These are phyloP conservation scores for Mycena epipterygia DNA, from an alignment of 768 basidiomycete genomes.

Conservation along the genomic window DNA sequence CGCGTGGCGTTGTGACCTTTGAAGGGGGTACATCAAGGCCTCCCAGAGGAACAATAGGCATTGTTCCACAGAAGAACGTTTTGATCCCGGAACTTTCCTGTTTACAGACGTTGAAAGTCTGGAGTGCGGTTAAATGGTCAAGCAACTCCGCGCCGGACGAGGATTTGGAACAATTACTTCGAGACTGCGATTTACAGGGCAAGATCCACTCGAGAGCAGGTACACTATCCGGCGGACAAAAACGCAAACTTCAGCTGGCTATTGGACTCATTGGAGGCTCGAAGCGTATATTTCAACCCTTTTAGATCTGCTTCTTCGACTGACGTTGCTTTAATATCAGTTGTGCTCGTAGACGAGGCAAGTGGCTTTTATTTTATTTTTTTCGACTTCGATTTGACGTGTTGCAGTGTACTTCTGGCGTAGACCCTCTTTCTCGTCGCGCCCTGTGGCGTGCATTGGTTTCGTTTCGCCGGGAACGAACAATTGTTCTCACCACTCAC, in stretches of 20 bases:
- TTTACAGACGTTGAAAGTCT: slow-evolving; percentile 78
- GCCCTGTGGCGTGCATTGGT: slow-evolving; percentile 84
- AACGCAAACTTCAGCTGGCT: slow-evolving; percentile 85
- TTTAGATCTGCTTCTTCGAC: not conserved
- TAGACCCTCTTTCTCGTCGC: slow-evolving; percentile 84
- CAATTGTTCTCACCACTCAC: slow-evolving; percentile 85
- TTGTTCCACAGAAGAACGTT: slow-evolving; percentile 85
- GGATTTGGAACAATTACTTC: slow-evolving; percentile 73
- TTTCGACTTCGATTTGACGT: not conserved
- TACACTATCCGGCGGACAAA: slow-evolving; percentile 84
- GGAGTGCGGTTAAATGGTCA: slow-evolving; percentile 81
- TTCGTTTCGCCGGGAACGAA: slow-evolving; percentile 73
- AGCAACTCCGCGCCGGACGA: slow-evolving; percentile 59
- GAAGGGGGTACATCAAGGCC: slow-evolving; percentile 67
- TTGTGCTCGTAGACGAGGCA: slow-evolving; percentile 71
- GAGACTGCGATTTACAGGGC: slow-evolving; percentile 80
- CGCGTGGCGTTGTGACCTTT: slow-evolving; percentile 68
- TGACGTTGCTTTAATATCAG: slow-evolving; percentile 42
- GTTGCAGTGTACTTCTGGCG: slow-evolving; percentile 76
- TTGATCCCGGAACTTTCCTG: slow-evolving; percentile 83
- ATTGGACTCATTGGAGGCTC: slow-evolving; percentile 85
- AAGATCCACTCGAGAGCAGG: slow-evolving; percentile 77
- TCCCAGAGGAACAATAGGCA: slow-evolving; percentile 76
- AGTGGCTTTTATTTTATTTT: not conserved
- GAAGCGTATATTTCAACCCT: slow-evolving; percentile 70